Evolutionary conservation across 2,329 filamentous ascomycete species (phyloP).

Genomic region (Fusarium penzigii): DNA sequence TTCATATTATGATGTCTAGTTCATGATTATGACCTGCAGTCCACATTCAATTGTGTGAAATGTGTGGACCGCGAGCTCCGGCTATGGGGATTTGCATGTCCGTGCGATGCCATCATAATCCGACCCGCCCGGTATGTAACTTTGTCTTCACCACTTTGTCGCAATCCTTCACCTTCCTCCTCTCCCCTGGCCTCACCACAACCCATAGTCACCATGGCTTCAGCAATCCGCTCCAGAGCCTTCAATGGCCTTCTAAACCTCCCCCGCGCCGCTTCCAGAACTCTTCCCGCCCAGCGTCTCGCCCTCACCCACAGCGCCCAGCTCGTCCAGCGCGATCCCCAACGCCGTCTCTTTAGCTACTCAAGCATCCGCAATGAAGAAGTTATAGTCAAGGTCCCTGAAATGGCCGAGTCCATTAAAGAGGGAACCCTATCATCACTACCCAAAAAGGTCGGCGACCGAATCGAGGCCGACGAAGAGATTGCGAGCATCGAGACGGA

Average conservation of each 20-base stretch:
- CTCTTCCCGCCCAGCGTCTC: slow-evolving; percentile 6
- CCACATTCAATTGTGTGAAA: too few species aligned
- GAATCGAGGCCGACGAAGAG: slow-evolving; percentile 33
- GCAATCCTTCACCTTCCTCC: neutral
- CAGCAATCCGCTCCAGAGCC: slow-evolving; percentile 24
- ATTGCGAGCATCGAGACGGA: slow-evolving; percentile 36
- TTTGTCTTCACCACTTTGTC: neutral
- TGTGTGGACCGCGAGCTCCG: too few species aligned
- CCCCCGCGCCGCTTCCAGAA: slow-evolving; percentile 16
- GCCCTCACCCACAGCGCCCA: slow-evolving; percentile 21
- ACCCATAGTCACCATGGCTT: slow-evolving; percentile 18
- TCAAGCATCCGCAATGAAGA: slow-evolving; percentile 23
- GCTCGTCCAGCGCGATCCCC: slow-evolving; percentile 25
- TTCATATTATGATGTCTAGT: too few species aligned
- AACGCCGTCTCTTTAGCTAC: slow-evolving; percentile 24
- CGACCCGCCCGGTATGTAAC: too few species aligned
- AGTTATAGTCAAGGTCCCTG: slow-evolving; percentile 30
- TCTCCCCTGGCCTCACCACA: slow-evolving; percentile 1
- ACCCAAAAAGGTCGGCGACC: slow-evolving; percentile 32
- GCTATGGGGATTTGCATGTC: too few species aligned
- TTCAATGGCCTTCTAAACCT: slow-evolving; percentile 21
- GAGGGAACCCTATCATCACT: slow-evolving; percentile 32
- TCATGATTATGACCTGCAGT: too few species aligned
- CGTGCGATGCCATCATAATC: too few species aligned
- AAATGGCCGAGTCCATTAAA: slow-evolving; percentile 36